Evolutionary conservation across 345 rosid species (phyloP).

Genomic region (Gossypium stocksii): DNA sequence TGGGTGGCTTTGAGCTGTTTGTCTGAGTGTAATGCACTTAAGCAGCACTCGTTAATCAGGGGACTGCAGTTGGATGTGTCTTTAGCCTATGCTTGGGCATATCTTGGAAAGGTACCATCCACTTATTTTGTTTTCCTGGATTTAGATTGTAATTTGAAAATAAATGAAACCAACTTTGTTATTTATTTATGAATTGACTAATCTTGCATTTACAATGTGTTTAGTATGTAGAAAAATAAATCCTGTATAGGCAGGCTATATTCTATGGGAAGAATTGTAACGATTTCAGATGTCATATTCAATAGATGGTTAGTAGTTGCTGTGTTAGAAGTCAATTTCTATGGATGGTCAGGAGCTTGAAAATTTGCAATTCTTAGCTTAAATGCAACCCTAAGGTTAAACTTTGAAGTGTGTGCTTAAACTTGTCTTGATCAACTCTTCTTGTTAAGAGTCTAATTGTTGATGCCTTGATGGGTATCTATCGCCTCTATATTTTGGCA

Average conservation of each 20-base stretch:
- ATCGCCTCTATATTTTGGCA: constrained; percentile 33
- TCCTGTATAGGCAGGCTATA: not conserved
- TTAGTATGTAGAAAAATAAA: constrained; percentile 3
- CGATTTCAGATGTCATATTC: not conserved
- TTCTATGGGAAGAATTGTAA: not conserved
- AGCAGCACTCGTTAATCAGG: constrained; percentile 80
- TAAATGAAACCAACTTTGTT: not conserved
- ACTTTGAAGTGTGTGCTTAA: not conserved
- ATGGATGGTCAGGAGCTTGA: not conserved
- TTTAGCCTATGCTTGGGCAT: constrained; percentile 83
- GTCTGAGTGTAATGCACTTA: constrained; percentile 60
- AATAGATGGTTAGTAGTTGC: not conserved
- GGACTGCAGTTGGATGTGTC: constrained; percentile 89
- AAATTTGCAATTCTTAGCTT: not conserved
- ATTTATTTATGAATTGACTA: not conserved
- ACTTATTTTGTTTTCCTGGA: not conserved
- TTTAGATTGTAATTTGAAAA: not conserved
- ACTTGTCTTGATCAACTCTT: not conserved
- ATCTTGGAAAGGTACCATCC: constrained; percentile 77
- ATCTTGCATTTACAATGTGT: not conserved
- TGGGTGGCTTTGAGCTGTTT: constrained; percentile 91
- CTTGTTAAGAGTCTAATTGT: not conserved
- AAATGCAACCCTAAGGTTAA: not conserved
- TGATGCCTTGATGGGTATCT: constrained; percentile 6
- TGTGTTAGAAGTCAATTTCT: not conserved